These are phyloP conservation scores for Saccharomycopsis schoenii DNA, from an alignment of 805 yeast species.

Conservation along the genomic window DNA sequence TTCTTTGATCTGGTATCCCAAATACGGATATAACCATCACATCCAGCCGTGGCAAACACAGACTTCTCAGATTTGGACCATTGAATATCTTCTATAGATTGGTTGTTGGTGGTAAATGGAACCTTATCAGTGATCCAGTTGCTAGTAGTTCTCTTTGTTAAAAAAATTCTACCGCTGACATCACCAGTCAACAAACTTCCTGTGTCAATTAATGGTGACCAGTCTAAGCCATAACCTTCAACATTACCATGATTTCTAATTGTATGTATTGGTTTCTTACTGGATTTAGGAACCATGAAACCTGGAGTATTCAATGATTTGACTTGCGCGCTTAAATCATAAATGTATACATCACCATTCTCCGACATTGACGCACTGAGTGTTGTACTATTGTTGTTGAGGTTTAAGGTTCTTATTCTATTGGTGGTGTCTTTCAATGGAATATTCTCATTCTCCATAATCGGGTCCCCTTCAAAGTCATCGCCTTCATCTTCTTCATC, in stretches of 20 bases:
- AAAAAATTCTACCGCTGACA: conserved; percentile 68
- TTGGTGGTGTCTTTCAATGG: conserved; percentile 79
- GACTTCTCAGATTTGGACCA: conserved; percentile 91
- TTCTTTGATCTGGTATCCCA: conserved; percentile 96
- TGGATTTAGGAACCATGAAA: conserved; percentile 60
- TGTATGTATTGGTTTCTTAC: conserved; percentile 75
- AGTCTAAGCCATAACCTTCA: conserved; percentile 96
- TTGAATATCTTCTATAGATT: conserved; percentile 92
- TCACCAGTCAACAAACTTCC: conserved; percentile 89
- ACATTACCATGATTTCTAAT: conserved; percentile 79
- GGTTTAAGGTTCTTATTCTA: conserved; percentile 70
- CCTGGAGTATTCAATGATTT: conserved; percentile 89
- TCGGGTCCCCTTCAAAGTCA: conserved; percentile 56
- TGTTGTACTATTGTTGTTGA: conserved; percentile 64
- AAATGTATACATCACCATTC: conserved; percentile 79
- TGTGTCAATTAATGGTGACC: conserved; percentile 79
- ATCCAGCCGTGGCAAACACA: conserved; percentile 91
- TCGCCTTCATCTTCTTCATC: conserved; percentile 66
- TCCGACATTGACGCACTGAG: conserved; percentile 84
- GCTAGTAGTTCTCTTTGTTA: conserved; percentile 66
- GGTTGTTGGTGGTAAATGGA: conserved; percentile 52
- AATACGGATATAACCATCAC: conserved; percentile 83
- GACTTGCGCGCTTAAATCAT: conserved; percentile 69
- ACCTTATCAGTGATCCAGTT: conserved; percentile 81
- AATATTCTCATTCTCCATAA: conserved; percentile 75